Conservation (phyloP, 192 early-diverging fungal species). For the Linnemannia hyalina region DNA sequence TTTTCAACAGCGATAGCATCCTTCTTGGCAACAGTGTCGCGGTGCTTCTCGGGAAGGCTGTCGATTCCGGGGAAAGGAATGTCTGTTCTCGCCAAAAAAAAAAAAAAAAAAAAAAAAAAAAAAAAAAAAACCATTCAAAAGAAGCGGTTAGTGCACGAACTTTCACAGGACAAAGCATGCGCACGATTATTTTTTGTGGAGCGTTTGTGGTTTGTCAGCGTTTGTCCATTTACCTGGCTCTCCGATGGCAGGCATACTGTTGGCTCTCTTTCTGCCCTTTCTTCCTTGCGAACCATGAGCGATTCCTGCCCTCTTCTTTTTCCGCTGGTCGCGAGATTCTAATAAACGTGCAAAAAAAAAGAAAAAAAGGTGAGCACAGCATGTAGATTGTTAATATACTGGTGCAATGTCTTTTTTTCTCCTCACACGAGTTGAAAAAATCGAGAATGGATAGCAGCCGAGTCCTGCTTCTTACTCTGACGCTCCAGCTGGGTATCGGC, state of each 20-base stretch:
- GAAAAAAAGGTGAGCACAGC: neutral
- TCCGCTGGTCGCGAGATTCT: constrained; percentile 30
- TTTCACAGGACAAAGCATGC: neutral
- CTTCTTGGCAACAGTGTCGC: constrained; percentile 30
- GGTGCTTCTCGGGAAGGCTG: constrained; percentile 16
- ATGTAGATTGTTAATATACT: neutral
- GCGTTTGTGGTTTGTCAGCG: neutral
- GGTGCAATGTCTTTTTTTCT: neutral
- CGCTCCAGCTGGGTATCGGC: constrained; percentile 24
- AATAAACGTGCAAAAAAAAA: neutral
- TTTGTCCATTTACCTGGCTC: constrained; percentile 38
- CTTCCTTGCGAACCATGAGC: constrained; percentile 35
- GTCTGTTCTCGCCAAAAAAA: constrained; percentile 7
- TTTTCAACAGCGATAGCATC: constrained; percentile 4
- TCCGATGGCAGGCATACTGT: constrained; percentile 48
- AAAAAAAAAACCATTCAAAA: neutral
- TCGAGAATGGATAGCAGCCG: neutral
- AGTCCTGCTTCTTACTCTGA: constrained; percentile 22
- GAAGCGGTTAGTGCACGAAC: neutral
- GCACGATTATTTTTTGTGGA: neutral
- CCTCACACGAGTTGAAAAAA: neutral
- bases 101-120: neutral
- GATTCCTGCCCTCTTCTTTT: constrained; percentile 44
- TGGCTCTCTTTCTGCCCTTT: constrained; percentile 51
- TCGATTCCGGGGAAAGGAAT: neutral